A percentile compares a stretch with the other conserved stretches of the same genome.
Conservation (phyloP, 2,329 filamentous ascomycete genomes). For the Chrysosporium queenslandicum region DNA sequence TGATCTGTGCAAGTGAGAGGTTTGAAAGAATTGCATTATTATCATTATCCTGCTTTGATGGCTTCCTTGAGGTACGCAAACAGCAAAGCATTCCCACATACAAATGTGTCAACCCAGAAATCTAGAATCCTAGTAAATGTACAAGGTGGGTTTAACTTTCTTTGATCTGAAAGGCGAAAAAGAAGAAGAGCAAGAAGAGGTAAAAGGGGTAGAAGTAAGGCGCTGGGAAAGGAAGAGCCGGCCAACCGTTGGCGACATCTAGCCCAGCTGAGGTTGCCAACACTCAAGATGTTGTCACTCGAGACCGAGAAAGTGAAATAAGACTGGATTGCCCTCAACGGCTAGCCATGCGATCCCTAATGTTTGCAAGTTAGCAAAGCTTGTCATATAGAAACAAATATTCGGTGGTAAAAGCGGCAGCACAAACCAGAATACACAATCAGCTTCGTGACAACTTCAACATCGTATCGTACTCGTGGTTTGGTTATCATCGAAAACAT, state of each 20-base stretch:
- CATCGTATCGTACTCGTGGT: constrained; percentile 87
- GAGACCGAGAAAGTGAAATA: constrained; percentile 56
- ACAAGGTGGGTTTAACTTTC: neutral
- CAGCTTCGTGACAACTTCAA: constrained; percentile 95
- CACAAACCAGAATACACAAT: constrained; percentile 80
- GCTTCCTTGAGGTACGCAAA: too few species aligned
- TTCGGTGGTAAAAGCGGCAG: neutral
- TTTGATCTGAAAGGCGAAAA: too few species aligned
- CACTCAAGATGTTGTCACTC: neutral
- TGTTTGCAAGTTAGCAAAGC: constrained; percentile 10
- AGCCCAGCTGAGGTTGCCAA: neutral
- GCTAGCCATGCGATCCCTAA: constrained; percentile 74
- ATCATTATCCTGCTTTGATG: neutral
- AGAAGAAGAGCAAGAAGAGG: too few species aligned
- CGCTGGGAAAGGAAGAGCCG: neutral
- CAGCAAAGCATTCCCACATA: too few species aligned
- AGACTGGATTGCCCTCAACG: constrained; percentile 60
- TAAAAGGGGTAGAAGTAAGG: too few species aligned
- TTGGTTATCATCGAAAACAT: constrained; percentile 77
- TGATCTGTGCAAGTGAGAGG: neutral
- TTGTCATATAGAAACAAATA: neutral
- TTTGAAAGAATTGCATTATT: neutral
- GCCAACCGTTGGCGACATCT: neutral
- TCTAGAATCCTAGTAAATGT: too few species aligned
- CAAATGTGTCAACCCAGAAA: too few species aligned